These are phyloP conservation scores for Colletotrichum australisinense DNA, from an alignment of 2,329 filamentous ascomycete species.

Conservation along the genomic window DNA sequence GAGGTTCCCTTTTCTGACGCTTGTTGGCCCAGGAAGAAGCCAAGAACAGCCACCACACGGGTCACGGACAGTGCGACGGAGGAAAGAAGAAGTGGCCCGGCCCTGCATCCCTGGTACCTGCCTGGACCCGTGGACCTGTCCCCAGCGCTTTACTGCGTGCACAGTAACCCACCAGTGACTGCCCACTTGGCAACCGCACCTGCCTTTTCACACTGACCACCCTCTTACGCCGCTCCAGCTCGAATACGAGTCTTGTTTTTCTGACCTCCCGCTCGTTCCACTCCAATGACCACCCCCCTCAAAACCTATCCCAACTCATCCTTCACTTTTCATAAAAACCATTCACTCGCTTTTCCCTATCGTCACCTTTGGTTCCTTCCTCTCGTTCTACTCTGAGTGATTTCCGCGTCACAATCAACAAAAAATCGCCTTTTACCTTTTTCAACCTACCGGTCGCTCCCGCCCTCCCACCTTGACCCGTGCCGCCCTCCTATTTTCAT, in stretches of 20 bases:
- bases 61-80: conserved; percentile 29
- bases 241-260: conserved; percentile 33
- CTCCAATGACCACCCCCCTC: neutral
- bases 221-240: neutral
- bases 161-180: neutral
- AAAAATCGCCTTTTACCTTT: neutral
- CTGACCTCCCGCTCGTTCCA: conserved; percentile 26
- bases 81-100: neutral
- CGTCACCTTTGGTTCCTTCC: neutral
- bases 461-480: neutral
- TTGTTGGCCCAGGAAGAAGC: neutral
- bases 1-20: conserved; percentile 9
- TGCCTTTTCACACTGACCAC: conserved; percentile 15
- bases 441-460: conserved; percentile 15
- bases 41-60: conserved; percentile 28
- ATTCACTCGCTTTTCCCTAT: conserved; percentile 24
- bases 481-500: conserved; percentile 18
- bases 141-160: neutral
- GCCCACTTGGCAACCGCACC: conserved; percentile 10
- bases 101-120: neutral
- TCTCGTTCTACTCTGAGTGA: neutral
- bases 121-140: neutral
- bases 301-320: conserved; percentile 11
- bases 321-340: conserved; percentile 24
- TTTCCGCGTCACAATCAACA: neutral